Percentiles rank a stretch among this genome's conserved stretches.
Conservation (phyloP, 1,284 basidiomycete genomes). For the Cryptococcus sp. region DNA sequence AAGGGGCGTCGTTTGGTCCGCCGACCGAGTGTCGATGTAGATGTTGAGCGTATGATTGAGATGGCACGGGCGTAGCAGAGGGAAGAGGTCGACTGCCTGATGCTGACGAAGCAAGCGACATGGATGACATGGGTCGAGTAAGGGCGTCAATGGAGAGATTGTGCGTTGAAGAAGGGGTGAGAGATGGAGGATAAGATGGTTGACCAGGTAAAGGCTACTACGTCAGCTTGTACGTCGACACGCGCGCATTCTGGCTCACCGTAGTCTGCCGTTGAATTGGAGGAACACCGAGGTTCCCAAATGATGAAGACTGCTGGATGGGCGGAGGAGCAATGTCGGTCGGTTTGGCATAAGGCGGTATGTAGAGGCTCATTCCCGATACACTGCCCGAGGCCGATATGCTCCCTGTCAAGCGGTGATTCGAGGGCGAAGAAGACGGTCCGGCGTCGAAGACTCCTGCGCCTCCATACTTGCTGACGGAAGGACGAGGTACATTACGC, state of each 20-base stretch:
- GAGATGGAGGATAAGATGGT: constrained; percentile 15
- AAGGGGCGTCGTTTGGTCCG: constrained; percentile 26
- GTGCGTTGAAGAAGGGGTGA: constrained; percentile 1
- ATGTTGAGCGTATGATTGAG: constrained; percentile 5
- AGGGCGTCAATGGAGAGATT: constrained; percentile 27
- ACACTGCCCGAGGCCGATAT: constrained; percentile 31
- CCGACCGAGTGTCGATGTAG: constrained; percentile 34
- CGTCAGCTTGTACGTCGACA: neutral
- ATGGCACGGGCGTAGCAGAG: constrained; percentile 13
- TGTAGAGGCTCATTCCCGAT: constrained; percentile 42
- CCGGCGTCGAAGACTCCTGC: constrained; percentile 16
- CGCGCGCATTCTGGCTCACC: neutral
- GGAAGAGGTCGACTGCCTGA: constrained; percentile 12
- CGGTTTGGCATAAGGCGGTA: constrained; percentile 37
- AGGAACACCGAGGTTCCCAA: constrained; percentile 37
- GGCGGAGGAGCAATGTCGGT: constrained; percentile 4
- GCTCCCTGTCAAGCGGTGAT: constrained; percentile 16
- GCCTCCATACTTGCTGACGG: constrained; percentile 20
- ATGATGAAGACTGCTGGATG: constrained; percentile 22
- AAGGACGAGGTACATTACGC: constrained; percentile 36
- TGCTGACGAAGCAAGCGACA: constrained; percentile 28
- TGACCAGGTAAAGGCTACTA: constrained; percentile 6
- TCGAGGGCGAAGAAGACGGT: constrained; percentile 15
- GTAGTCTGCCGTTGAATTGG: constrained; percentile 17
- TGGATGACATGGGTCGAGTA: constrained; percentile 30